Conservation (phyloP, 2,329 filamentous ascomycete genomes). For the Talaromyces marneffei region DNA sequence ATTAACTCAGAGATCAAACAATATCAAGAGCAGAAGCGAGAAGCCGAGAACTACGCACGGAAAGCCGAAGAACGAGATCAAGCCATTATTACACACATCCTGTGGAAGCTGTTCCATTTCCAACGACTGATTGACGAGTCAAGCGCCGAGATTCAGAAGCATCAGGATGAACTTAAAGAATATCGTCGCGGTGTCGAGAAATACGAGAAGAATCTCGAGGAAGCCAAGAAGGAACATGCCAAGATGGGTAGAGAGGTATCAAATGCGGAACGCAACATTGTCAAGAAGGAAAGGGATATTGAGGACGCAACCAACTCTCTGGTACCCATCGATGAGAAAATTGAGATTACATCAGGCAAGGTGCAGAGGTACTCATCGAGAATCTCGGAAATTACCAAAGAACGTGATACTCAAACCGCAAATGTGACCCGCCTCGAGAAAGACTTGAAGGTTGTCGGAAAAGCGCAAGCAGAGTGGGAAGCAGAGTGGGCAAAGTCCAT, state of each 20-base stretch:
- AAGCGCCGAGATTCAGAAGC: slow-evolving; percentile 79
- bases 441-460: slow-evolving; percentile 77
- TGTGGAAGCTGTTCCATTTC: slow-evolving; percentile 96
- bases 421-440: slow-evolving; percentile 70
- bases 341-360: slow-evolving; percentile 68
- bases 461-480: slow-evolving; percentile 83
- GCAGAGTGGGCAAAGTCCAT: slow-evolving; percentile 77
- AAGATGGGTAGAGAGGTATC: slow-evolving; percentile 68
- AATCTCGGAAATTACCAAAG: slow-evolving; percentile 65
- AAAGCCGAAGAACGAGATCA: slow-evolving; percentile 88
- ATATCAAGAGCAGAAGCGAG: slow-evolving; percentile 92
- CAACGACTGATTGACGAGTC: slow-evolving; percentile 91
- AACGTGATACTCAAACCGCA: slow-evolving; percentile 65
- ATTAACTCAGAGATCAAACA: slow-evolving; percentile 98
- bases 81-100: slow-evolving; percentile 83
- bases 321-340: slow-evolving; percentile 87
- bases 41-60: slow-evolving; percentile 86
- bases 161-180: slow-evolving; percentile 92
- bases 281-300: slow-evolving; percentile 76
- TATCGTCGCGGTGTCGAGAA: slow-evolving; percentile 80
- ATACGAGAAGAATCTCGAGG: slow-evolving; percentile 72
- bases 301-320: slow-evolving; percentile 80
- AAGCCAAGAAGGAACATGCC: slow-evolving; percentile 76
- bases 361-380: slow-evolving; percentile 62
- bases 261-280: slow-evolving; percentile 80